Percentiles rank a stretch among this genome's conserved stretches.
Conservation (phyloP, 805 yeast genomes). For the Starmerella khaoyaiensis region DNA sequence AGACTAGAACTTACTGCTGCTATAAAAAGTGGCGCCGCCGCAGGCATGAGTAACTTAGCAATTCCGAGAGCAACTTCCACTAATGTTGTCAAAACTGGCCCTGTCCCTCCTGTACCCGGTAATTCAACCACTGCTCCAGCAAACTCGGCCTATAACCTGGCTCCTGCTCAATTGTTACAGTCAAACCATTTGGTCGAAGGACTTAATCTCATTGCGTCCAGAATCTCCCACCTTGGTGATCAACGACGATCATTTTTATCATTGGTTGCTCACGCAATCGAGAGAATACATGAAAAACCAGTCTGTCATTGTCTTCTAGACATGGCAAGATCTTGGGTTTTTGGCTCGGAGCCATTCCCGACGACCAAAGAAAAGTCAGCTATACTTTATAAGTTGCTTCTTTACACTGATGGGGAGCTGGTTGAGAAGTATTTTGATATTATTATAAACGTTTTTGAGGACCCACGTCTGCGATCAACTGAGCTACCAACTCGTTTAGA, state of each 20-base stretch:
- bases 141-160: background rate
- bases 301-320: slow-evolving; percentile 61
- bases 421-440: slow-evolving; percentile 74
- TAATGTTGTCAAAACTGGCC: background rate
- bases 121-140: background rate
- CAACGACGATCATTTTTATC: slow-evolving; percentile 82
- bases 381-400: slow-evolving; percentile 77
- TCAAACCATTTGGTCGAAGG: slow-evolving; percentile 45
- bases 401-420: slow-evolving; percentile 58
- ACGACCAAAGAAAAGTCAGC: slow-evolving; percentile 95
- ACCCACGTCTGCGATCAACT: slow-evolving; percentile 59
- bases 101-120: background rate
- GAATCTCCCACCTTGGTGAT: slow-evolving; percentile 82
- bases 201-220: slow-evolving; percentile 59
- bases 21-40: background rate
- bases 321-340: slow-evolving; percentile 81
- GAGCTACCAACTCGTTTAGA: slow-evolving; percentile 92
- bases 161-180: slow-evolving; percentile 7
- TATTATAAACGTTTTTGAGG: slow-evolving; percentile 76
- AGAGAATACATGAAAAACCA: slow-evolving; percentile 67
- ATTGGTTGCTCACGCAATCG: slow-evolving; percentile 77
- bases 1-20: background rate
- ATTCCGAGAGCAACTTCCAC: background rate
- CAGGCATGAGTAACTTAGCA: background rate
- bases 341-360: slow-evolving; percentile 69